phyloP scores from a whole-genome alignment of 768 basidiomycete species.

The Solioccasus polychromus region DNA sequence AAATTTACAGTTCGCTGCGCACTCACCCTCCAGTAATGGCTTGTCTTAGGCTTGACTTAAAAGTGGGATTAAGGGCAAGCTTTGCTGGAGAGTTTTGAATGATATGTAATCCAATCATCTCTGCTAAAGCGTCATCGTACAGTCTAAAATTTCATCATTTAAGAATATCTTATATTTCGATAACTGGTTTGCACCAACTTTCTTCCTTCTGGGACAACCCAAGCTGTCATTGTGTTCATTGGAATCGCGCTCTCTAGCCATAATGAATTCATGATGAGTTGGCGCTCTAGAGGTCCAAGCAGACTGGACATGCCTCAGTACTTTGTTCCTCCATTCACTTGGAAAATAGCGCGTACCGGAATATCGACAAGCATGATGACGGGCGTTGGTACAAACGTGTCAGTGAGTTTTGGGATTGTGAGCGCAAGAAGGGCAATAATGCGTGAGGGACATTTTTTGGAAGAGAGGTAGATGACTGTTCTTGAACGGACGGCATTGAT shows the following conservation, averaged over 20 bases:
- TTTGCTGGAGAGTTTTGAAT: slow-evolving; percentile 58
- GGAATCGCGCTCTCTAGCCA: slow-evolving; percentile 82
- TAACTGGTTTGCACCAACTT: slow-evolving; percentile 43
- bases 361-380: slow-evolving; percentile 87
- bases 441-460: slow-evolving; percentile 49
- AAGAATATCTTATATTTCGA: slow-evolving; percentile 1
- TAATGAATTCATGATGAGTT: slow-evolving; percentile 81
- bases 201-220: slow-evolving; percentile 74
- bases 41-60: slow-evolving; percentile 76
- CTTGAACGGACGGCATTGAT: slow-evolving; percentile 26
- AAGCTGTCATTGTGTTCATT: slow-evolving; percentile 64
- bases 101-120: slow-evolving; percentile 68
- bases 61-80: slow-evolving; percentile 66
- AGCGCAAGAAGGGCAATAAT: slow-evolving; percentile 74
- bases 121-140: slow-evolving; percentile 66
- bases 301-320: slow-evolving; percentile 44
- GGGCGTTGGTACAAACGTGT: slow-evolving; percentile 80
- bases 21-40: slow-evolving; percentile 86
- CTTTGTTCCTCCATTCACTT: not conserved
- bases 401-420: slow-evolving; percentile 74
- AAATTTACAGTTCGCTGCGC: slow-evolving; percentile 2
- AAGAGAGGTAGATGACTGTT: slow-evolving; percentile 9
- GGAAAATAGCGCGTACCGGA: slow-evolving; percentile 52
- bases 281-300: slow-evolving; percentile 74
- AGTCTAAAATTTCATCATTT: slow-evolving; percentile 40